phyloP scores from a whole-genome alignment of 2,329 filamentous ascomycete species.

The Pleomassaria siparia region DNA sequence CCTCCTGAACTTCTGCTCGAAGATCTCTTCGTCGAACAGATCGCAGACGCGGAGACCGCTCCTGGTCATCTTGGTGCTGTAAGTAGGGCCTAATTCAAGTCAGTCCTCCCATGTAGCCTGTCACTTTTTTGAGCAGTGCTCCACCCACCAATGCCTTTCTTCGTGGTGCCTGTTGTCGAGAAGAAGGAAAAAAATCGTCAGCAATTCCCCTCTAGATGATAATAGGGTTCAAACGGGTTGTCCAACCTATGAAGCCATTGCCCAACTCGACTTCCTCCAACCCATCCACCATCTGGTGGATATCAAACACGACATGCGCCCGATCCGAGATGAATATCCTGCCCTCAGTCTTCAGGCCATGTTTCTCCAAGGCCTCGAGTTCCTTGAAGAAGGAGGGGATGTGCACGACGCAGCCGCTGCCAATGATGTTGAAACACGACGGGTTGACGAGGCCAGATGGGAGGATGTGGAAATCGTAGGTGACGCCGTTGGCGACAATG shows the following conservation, averaged over 20 bases:
- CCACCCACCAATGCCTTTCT: slow-evolving; percentile 50
- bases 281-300: slow-evolving; percentile 69
- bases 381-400: slow-evolving; percentile 69
- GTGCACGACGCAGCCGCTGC: slow-evolving; percentile 66
- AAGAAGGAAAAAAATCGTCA: slow-evolving; percentile 28
- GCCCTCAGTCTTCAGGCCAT: slow-evolving; percentile 60
- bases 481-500: slow-evolving; percentile 49
- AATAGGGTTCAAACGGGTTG: slow-evolving; percentile 6
- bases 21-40: slow-evolving; percentile 65
- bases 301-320: slow-evolving; percentile 64
- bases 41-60: slow-evolving; percentile 68
- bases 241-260: slow-evolving; percentile 46
- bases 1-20: slow-evolving; percentile 66
- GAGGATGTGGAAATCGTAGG: slow-evolving; percentile 47
- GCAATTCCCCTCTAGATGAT: slow-evolving; percentile 10
- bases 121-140: background rate
- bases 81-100: slow-evolving; percentile 51
- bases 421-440: slow-evolving; percentile 71
- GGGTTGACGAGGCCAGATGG: slow-evolving; percentile 71
- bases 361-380: slow-evolving; percentile 60
- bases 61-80: slow-evolving; percentile 65
- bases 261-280: slow-evolving; percentile 61
- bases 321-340: slow-evolving; percentile 66
- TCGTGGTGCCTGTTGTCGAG: slow-evolving; percentile 54
- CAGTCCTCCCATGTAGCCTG: background rate